Evolutionary conservation across 345 rosid genomes (phyloP), one percentile per base, ranked within the genome.

Genomic region (Aurinia saxatilis): DNA sequence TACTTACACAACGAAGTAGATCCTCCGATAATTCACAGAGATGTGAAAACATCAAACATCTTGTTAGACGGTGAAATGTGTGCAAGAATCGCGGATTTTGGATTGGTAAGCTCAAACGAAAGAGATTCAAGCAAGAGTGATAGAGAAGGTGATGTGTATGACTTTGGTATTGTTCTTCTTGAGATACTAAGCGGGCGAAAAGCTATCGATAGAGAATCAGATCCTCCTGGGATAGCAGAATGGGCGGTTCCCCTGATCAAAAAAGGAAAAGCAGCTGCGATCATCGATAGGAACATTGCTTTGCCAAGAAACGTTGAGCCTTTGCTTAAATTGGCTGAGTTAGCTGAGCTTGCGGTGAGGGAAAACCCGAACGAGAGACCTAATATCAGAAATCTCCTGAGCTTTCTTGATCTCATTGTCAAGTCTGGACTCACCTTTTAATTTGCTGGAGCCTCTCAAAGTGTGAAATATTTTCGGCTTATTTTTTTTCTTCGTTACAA

Each of bases 111-210:
- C 17, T 73, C 88, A 13, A 81, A 77, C n/a, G 84, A 78, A 31
- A 78, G 67, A 63, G 90, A 88, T 50, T 50, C 69, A 7, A 64
- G 63, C n/a, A 64, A 65, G 40, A 78, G 79, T 21, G 91, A 77
- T 42, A 75, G 61, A 73, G 78, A 81, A 77, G 73, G 69, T 17
- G 96, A 89, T 78, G 85, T 85, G 25, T 84, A 80, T 73, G 76
- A 71, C 55, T 89, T 86, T 21, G 96, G 96, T 52, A 67, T 83
- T 10, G 86, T 85, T 7, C 81, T 92, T 51, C 71, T 89, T 10
- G 96, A 92, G 86, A 79, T 85, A 49, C 75, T 92, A 40, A 92
- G 91, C 2, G 98, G 96, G 56, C 77, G 96, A 44, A 89, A 92
- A 79, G 77, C 86, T 4, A 78, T 68, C 12, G 98, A 89, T 29